Evolutionary conservation across 2,329 filamentous ascomycete species (phyloP), one percentile per base, ranked within the genome.

Genomic region (Amesomyces nigricolor): DNA sequence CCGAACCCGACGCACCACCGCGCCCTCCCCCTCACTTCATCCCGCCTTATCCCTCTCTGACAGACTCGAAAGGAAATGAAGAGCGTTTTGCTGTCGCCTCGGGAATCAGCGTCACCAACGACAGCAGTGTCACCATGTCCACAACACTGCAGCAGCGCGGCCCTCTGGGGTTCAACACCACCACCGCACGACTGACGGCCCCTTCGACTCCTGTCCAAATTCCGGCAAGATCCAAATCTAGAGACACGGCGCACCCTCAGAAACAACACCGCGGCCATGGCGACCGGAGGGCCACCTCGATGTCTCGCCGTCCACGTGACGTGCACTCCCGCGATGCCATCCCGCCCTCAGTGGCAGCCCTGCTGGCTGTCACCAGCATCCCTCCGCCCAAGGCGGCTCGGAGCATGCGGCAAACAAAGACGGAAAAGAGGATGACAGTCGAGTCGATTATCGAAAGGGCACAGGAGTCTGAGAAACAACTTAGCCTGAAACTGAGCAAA

Each of bases 281-380:
- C 26, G 70, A 74, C 48, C 70, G 71, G 43, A 68, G 68, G 50
- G 68, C 68, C 39, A 66, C 65, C 19, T 60, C 66, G 9, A 62
- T 53, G 42, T 52, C 62, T 17, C 69, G 66, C 38, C 69, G 68
- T 40, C 67, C 69, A 8, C 71, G 69, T 56, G 73, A 78, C 52
- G 67, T 72, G 2, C 77, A 78, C 64, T 76, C 77, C 1, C 75
- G 79, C 5, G 79, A 82, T 55, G 71, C 75, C 14, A 73, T 86
- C 19, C 78, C 82, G 5, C 76, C 82, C 0, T 83, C 81, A 0
- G 76, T 86, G 29, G 81, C 81, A 5, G 80, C 81, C 11, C 71
- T 86, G 29, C 72, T 86, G 35, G 83, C 83, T 32, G 73, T 83
- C 51, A 86, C 83, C 30, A 78, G 75, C 58, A 86, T 86, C 48